Conservation (phyloP, 2,329 filamentous ascomycete genomes). For the Colletotrichum tropicale region DNA sequence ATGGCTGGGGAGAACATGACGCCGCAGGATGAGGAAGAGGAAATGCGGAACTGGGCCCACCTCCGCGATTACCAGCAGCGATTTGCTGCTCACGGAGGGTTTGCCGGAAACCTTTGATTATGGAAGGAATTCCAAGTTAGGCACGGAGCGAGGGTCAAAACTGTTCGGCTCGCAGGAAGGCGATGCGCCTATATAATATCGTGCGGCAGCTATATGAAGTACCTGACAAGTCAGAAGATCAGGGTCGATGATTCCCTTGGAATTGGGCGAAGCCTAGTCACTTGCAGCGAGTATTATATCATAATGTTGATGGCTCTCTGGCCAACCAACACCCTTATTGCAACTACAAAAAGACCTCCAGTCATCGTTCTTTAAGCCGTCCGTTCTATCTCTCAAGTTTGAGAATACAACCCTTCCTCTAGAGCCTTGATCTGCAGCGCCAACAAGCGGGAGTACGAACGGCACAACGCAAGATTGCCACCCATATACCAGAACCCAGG, state of each 20-base stretch:
- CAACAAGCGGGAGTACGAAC: constrained; percentile 61
- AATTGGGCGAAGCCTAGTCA: not conserved
- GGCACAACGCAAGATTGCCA: constrained; percentile 66
- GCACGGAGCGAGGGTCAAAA: not conserved
- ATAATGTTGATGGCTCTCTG: not conserved
- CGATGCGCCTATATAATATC: not conserved
- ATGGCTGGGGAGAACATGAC: constrained; percentile 43
- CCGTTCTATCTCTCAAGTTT: constrained; percentile 22
- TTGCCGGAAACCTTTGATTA: constrained; percentile 31
- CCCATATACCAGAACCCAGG: constrained; percentile 71
- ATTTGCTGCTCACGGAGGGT: constrained; percentile 70
- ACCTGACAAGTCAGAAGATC: not conserved
- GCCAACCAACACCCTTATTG: not conserved
- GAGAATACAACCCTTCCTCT: constrained; percentile 39
- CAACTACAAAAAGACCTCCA: not conserved
- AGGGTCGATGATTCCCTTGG: not conserved
- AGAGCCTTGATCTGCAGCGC: constrained; percentile 57
- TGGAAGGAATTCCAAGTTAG: not conserved
- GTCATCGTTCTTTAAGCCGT: not conserved
- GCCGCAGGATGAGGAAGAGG: constrained; percentile 72
- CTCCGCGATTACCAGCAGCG: constrained; percentile 78
- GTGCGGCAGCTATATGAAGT: not conserved
- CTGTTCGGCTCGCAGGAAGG: not conserved
- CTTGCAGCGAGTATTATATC: not conserved
- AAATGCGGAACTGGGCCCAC: constrained; percentile 79